Conservation (phyloP, 805 yeast species). For the Teunomyces kruisii region DNA sequence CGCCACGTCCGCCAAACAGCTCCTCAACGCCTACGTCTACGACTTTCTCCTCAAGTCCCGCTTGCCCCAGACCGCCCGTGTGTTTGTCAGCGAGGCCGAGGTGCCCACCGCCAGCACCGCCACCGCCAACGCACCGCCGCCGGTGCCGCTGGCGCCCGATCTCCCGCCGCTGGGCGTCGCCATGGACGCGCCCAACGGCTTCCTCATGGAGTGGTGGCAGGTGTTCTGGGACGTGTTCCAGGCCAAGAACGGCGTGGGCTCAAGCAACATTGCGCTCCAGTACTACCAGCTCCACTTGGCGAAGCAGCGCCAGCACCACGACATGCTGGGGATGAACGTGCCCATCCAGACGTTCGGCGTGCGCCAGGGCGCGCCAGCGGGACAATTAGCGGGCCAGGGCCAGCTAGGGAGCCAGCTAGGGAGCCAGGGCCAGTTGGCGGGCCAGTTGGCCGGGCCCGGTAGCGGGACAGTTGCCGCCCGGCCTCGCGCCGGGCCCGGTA, state of each 20-base stretch:
- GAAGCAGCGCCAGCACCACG: slow-evolving; percentile 60
- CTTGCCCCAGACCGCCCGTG: slow-evolving; percentile 67
- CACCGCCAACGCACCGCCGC: slow-evolving; percentile 22
- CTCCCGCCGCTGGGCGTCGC: slow-evolving; percentile 33
- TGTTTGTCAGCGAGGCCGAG: slow-evolving; percentile 76
- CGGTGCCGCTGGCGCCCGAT: slow-evolving; percentile 18
- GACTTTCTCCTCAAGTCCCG: slow-evolving; percentile 80
- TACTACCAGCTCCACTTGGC: slow-evolving; percentile 64
- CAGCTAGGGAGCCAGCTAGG: no score
- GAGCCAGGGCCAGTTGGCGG: no score
- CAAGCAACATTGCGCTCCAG: slow-evolving; percentile 58
- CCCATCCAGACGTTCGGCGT: slow-evolving; percentile 11
- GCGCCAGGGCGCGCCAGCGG: neutral
- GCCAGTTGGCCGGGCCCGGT: no score
- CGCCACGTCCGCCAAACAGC: slow-evolving; percentile 54
- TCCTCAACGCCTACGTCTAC: slow-evolving; percentile 80
- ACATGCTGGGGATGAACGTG: slow-evolving; percentile 41
- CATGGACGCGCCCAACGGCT: slow-evolving; percentile 85
- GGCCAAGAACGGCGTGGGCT: slow-evolving; percentile 60
- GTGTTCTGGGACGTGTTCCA: slow-evolving; percentile 92
- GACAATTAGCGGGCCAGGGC: no score
- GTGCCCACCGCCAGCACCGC: slow-evolving; percentile 37
- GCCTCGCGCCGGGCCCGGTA: no score
- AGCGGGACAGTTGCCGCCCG: no score
- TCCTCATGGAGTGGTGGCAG: slow-evolving; percentile 93